Base-by-base conservation (phyloP, 495 filamentous ascomycete genomes). In the Penicillium parvum region DNA sequence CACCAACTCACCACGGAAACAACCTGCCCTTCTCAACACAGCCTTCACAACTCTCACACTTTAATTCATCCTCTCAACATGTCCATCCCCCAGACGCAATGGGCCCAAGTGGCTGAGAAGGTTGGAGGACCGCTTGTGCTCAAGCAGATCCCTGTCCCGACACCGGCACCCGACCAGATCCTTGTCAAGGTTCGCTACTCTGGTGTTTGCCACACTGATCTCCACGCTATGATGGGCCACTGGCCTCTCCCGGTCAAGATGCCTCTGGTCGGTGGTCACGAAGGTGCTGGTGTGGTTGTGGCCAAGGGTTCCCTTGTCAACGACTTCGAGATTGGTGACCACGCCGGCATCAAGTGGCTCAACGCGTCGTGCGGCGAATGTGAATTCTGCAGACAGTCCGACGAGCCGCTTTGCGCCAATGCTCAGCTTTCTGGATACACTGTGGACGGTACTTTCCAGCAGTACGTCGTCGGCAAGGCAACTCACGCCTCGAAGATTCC, bases 231-330 rank as follows among this genome's bases (percentile, higher is more conserved):
- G 68, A 86, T 83, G 39, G 88, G 90, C 47, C 86, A 95, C 69
- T 95, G 89, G 88, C 90, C 90, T 8, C 63, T 95, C 29, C 58
- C 70, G 5, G 77, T 77, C 49, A 95, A 95, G 69, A 64, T 85
- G 14, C 86, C 88, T 10, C 74, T 95, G n/a, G 83, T 96, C 28
- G 90, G 90, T 53, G 90, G 90, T n/a, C 90, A 96, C 68, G 90
- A 95, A 68, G 90, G 85, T 43, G 86, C 90, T 21, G 90, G 90
- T 56, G 66, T 90, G 27, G 85, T 96, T 22, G 89, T 94, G 14
- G 86, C 87, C 17, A 74, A 75, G 40, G 90, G 90, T 47, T 66
- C 78, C 6, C 71, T 90, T 7, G 88, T 88, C 15, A 68, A 75
- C 8, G 85, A 86, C 28, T 65, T 90, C 44, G 65, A 89, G 55